Percentiles rank a stretch among this genome's conserved stretches.
Evolutionary conservation across 352 stramenopile genomes (phyloP).

Genomic region (Globisporangium ultimum): DNA sequence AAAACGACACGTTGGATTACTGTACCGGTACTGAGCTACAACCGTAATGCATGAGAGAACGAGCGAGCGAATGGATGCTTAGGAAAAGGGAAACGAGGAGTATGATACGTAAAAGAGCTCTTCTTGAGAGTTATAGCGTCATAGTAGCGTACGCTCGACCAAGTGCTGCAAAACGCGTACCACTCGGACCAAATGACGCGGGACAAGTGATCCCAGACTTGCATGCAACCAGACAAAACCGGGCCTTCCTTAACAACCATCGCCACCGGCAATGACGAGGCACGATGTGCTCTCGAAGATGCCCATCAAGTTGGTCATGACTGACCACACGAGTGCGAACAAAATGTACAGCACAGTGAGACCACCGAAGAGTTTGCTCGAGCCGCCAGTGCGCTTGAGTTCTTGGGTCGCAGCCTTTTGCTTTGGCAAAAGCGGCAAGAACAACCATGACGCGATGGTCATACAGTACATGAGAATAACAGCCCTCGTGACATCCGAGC

Average conservation of each 20-base stretch:
- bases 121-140: too few relatives aligned
- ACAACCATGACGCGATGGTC: constrained; percentile 20
- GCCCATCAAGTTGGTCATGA: constrained; percentile 20
- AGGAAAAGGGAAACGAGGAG: too few relatives aligned
- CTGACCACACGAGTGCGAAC: constrained; percentile 17
- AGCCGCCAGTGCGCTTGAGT: constrained; percentile 33
- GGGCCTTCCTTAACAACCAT: constrained; percentile 3
- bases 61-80: too few relatives aligned
- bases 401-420: constrained; percentile 47
- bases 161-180: too few relatives aligned
- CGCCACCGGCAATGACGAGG: constrained; percentile 26
- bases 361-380: constrained; percentile 32
- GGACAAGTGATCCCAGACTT: too few relatives aligned
- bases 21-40: too few relatives aligned
- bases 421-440: constrained; percentile 36
- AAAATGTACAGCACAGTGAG: constrained; percentile 32
- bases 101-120: too few relatives aligned
- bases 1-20: too few relatives aligned
- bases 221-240: too few relatives aligned
- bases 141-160: too few relatives aligned
- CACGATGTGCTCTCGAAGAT: constrained; percentile 27
- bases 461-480: constrained; percentile 39
- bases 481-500: constrained; percentile 32
- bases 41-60: too few relatives aligned
- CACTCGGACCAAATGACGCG: too few relatives aligned